Evolutionary conservation across 108 stramenopile species (phyloP), one percentile per base, ranked within the genome.

Genomic region (Asterionellopsis glacialis): DNA sequence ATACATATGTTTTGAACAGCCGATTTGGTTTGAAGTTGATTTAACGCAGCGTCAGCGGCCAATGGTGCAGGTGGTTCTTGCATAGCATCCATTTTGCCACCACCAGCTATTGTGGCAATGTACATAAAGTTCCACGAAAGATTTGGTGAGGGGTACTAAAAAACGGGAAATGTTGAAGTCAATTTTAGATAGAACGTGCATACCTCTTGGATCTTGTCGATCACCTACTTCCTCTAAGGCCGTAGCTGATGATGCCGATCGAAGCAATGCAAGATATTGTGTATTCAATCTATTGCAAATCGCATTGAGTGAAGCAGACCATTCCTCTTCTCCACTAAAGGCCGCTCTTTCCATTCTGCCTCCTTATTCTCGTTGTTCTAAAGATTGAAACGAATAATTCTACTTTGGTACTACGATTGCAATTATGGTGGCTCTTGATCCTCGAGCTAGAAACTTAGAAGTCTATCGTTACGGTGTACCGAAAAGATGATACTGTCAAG

Each of bases 221-320:
- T 55, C 25, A 4, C 47, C 47, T 48, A 41, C 62, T 61, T 67
- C 63, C 57, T 76, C 77, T 28, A 79, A 63, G 11, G 84, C 55
- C 11, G 77, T 21, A 10, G 68, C 66, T 11, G 90, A 81, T 11
- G 87, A 74, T 11, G 86, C 88, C 23, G 91, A 75, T 18, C 83
- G 64, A 11, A 93, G 57, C n/a, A 93, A 59, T 44, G 81, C 84
- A 23, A 82, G 66, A 61, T 93, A 93, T 51, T 93, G 88, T 0
- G 84, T 87, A 47, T 84, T 81, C 7, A 93, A 61, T 21, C 91
- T 82, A 73, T 93, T 93, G 83, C 82, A 80, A 0, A 86, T 90
- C 18, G 88, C 85, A 59, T 88, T 89, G 47, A 93, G 74, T 9
- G 72, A 69, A 42, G 83, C 62, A 55, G 74, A 63, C 91, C 91